Evolutionary conservation across 2,329 filamentous ascomycete genomes (phyloP), one percentile per base, ranked within the genome.

Genomic region (Neonectria faginata): DNA sequence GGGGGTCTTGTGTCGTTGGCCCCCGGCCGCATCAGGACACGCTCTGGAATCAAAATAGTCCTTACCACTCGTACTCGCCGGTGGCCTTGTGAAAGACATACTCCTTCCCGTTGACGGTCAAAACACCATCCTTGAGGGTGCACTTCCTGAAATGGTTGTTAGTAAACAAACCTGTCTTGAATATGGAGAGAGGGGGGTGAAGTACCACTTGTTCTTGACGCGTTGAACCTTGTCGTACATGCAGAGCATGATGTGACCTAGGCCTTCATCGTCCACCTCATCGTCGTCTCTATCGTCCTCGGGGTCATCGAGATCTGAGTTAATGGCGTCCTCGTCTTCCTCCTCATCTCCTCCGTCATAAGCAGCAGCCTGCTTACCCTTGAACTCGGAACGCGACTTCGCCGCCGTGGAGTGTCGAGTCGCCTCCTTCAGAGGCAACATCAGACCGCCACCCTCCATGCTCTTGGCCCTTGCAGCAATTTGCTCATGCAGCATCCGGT

Each of bases 151-250:
- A 58, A 20, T 29, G 18, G 39, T 18, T 39, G 60, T 70, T 48
- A 65, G 58, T 64, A 60, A 68, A 54, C 55, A 62, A 65, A 60
- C 29, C 42, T 42, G 25, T 25, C 29, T 31, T 16, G 14, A n/a
- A 22, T 12, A 51, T 16, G 18, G 22, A 10, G n/a, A 12, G 45
- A 22, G 22, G 22, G 66, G 50, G 27, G 7, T 8, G 44, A 80
- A 85, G 56, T 78, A 90, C 92, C 92, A 96, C 88, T 96, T 99
- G 83, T 98, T 99, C 89, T 99, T 99, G 75, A 98, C 96, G 52
- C 96, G 88, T 81, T 98, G 95, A 10, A 99, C 96, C 84, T 99
- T 99, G 84, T 99, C 96, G 78, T 99, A 99, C 78, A 97, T 97
- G 84, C 96, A 99, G 44, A 99, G 89, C 92, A 99, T 98, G 77